Conservation (phyloP, 2,329 filamentous ascomycete species). For the Rosellinia necatrix region DNA sequence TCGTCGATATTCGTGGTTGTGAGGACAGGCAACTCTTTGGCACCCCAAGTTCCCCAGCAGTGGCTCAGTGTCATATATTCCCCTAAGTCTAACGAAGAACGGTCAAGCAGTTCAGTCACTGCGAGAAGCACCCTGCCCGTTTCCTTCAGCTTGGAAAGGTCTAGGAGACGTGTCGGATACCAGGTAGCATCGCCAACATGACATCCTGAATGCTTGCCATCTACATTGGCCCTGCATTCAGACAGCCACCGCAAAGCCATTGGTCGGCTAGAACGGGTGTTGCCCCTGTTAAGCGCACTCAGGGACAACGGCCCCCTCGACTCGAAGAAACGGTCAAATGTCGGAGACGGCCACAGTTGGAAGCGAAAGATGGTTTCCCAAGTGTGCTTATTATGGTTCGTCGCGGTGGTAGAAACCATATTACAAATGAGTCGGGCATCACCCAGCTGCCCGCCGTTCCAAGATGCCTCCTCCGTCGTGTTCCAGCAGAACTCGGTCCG, state of each 20-base stretch:
- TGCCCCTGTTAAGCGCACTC: background rate
- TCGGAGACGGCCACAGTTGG: slow-evolving; percentile 1
- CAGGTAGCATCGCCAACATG: background rate
- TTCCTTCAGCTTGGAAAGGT: background rate
- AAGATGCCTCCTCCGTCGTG: background rate
- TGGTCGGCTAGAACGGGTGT: slow-evolving; percentile 5
- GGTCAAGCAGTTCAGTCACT: background rate
- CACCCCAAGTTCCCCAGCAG: slow-evolving; percentile 14
- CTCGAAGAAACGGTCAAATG: background rate
- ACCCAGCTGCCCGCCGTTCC: background rate
- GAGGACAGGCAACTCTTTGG: background rate
- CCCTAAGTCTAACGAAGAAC: background rate
- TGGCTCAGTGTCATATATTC: slow-evolving; percentile 13
- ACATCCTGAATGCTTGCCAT: background rate
- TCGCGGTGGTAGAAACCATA: slow-evolving; percentile 2
- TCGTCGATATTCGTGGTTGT: background rate
- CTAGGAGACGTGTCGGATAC: slow-evolving; percentile 9
- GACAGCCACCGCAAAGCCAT: slow-evolving; percentile 4
- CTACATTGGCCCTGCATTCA: slow-evolving; percentile 3
- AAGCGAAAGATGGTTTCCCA: slow-evolving; percentile 8
- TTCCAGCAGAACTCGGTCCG: slow-evolving; percentile 9
- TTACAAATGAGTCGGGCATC: slow-evolving; percentile 3
- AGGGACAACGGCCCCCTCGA: background rate
- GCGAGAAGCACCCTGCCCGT: background rate
- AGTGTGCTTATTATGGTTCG: slow-evolving; percentile 3